Evolutionary conservation across 139 green algal genomes (phyloP), one percentile per base, ranked within the genome.

Genomic region (Chlamydomonas sphaeroides): DNA sequence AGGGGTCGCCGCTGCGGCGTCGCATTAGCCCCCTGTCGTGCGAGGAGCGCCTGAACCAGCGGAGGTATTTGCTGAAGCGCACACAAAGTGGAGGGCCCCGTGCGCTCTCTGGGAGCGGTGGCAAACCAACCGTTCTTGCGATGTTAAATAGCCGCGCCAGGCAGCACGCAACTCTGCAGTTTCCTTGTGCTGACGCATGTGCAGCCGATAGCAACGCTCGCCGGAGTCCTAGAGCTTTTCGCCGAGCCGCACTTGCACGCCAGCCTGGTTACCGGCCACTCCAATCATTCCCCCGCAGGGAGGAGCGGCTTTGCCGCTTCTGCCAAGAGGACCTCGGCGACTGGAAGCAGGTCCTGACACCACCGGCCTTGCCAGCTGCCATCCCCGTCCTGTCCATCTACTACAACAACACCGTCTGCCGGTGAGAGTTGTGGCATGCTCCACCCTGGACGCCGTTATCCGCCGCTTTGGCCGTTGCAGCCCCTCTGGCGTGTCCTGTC

Each of bases 351-450:
- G 65, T 84, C 14, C 65, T 84, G 14, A 84, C 77, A 26, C 77
- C 77, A 11, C 17, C 42, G 8, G 38, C 61, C 0, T 63, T 84
- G 28, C 77, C 77, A 18, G 48, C 77, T 0, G 77, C 77, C 0
- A 33, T 84, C 3, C 77, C 77, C 20, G 65, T 84, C 6, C 77
- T 84, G 25, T 61, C 33, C 65, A 84, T 84, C 35, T 84, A 84
- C 77, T 84, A 84, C 77, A 74, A 84, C 75, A 73, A 82, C 75
- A 82, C 75, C 26, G 63, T 42, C n/a, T 82, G 75, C 75, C 65
- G 62, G 75, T 69, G 65, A 32, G 63, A 20, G 63, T 33, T 11
- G 57, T 36, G 7, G 57, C 57, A 5, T 4, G 6, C 51, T 61
- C 17, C 51, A 61, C 17, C 15, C 51, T 25, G 51, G 17, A 61